Percentiles rank a stretch among this genome's conserved stretches.
Evolutionary conservation across 2,329 filamentous ascomycete genomes (phyloP).

Genomic region (Dothideomycetidae sp.): DNA sequence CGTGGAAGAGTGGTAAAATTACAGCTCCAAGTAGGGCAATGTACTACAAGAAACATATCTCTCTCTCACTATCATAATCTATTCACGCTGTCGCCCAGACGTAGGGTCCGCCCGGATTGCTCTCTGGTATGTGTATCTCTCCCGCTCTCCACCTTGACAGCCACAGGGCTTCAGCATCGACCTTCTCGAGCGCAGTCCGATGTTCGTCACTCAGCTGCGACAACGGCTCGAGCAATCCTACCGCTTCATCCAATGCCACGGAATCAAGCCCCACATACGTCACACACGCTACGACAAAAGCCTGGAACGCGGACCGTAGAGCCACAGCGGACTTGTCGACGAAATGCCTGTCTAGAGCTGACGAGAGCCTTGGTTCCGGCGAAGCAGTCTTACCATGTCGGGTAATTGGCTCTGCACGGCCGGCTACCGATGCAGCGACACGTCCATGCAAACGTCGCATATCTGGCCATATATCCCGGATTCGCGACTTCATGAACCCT

Average conservation of each 20-base stretch:
- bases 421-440: conserved; percentile 15
- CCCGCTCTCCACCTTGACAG: conserved; percentile 24
- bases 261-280: conserved; percentile 51
- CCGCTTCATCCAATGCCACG: conserved; percentile 55
- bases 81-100: too few relatives aligned
- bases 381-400: too few relatives aligned
- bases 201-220: conserved; percentile 31
- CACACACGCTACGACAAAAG: conserved; percentile 47
- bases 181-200: conserved; percentile 42
- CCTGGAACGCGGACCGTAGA: conserved; percentile 49
- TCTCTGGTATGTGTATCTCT: not conserved
- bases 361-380: too few relatives aligned
- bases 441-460: too few relatives aligned
- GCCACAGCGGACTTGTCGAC: conserved; percentile 40
- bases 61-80: not conserved
- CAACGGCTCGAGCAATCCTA: conserved; percentile 42
- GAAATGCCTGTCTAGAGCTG: too few relatives aligned
- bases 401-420: too few relatives aligned
- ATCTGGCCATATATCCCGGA: conserved; percentile 66
- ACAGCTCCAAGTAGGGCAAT: too few relatives aligned
- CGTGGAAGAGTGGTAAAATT: too few relatives aligned
- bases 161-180: conserved; percentile 70
- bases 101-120: too few relatives aligned
- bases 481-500: conserved; percentile 63
- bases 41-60: too few relatives aligned